Percentiles rank a stretch among this genome's conserved stretches.
Evolutionary conservation across 2,329 filamentous ascomycete genomes (phyloP).

Genomic region (Zasmidium cellare): DNA sequence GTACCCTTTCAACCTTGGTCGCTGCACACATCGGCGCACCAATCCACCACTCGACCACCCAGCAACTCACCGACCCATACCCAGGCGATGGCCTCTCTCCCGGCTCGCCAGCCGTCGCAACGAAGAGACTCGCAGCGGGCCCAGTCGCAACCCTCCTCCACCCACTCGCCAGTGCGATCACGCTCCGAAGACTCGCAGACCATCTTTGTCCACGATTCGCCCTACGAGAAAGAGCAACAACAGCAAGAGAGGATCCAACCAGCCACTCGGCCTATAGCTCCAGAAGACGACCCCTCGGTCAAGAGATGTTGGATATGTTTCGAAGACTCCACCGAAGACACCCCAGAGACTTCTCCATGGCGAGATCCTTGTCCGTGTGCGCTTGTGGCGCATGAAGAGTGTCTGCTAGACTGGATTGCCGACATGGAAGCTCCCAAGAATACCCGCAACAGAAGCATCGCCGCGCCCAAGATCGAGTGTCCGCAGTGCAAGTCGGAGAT

Average conservation of each 20-base stretch:
- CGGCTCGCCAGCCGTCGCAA: constrained; percentile 32
- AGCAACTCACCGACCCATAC: background rate
- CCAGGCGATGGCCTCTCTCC: constrained; percentile 43
- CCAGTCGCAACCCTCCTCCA: constrained; percentile 13
- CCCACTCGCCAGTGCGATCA: constrained; percentile 30
- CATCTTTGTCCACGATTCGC: constrained; percentile 42
- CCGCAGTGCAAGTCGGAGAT: constrained; percentile 89
- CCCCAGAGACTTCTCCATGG: constrained; percentile 67
- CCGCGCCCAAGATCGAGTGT: constrained; percentile 67
- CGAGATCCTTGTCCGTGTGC: constrained; percentile 88
- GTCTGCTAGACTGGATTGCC: constrained; percentile 89
- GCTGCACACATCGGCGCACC: too few species aligned
- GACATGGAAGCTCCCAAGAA: constrained; percentile 71
- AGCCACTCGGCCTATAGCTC: constrained; percentile 9
- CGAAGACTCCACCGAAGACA: constrained; percentile 64
- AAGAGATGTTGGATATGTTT: constrained; percentile 71
- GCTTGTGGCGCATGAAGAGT: constrained; percentile 85
- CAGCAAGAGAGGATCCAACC: constrained; percentile 7
- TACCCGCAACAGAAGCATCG: constrained; percentile 45
- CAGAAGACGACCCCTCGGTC: constrained; percentile 37
- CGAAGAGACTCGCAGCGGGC: constrained; percentile 23
- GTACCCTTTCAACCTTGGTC: too few species aligned
- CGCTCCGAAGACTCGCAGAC: constrained; percentile 49
- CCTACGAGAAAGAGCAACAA: constrained; percentile 14
- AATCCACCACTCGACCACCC: too few species aligned